These are phyloP conservation scores for Zygosaccharomyces pseudorouxii DNA, from an alignment of 805 yeast genomes.

Conservation along the genomic window DNA sequence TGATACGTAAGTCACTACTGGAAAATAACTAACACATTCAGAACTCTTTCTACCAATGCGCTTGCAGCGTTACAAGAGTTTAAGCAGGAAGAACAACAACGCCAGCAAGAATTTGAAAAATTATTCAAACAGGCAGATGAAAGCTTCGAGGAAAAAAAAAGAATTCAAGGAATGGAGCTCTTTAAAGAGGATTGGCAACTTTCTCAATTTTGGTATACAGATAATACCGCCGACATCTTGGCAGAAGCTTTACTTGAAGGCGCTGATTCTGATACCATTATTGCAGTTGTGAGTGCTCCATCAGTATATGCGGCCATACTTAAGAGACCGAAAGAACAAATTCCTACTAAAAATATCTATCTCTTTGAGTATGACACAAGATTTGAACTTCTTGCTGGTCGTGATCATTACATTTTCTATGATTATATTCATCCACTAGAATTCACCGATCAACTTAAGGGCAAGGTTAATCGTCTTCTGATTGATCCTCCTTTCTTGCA, in stretches of 20 bases:
- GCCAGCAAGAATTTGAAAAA: conserved; percentile 51
- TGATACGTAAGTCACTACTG: conserved; percentile 1
- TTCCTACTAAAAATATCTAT: conserved; percentile 68
- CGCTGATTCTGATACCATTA: conserved; percentile 64
- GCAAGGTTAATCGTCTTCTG: conserved; percentile 64
- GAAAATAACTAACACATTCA: conserved; percentile 1
- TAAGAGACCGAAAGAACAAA: conserved; percentile 43
- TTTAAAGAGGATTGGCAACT: conserved; percentile 93
- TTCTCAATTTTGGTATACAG: conserved; percentile 87
- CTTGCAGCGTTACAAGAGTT: conserved; percentile 60
- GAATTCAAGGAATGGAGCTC: conserved; percentile 54
- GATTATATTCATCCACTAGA: conserved; percentile 70
- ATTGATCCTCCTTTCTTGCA: conserved; percentile 89
- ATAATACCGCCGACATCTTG: conserved; percentile 61
- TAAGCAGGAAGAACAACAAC: conserved; percentile 54
- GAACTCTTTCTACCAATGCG: conserved; percentile 43
- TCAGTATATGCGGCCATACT: conserved; percentile 83
- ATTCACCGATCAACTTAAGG: conserved; percentile 51
- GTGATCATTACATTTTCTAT: conserved; percentile 60
- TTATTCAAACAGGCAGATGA: conserved; percentile 56
- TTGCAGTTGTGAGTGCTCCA: conserved; percentile 83
- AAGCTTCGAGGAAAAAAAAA: conserved; percentile 30
- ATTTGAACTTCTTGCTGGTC: conserved; percentile 68
- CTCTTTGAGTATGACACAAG: conserved; percentile 76
- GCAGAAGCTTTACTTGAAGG: conserved; percentile 73